Base-by-base conservation (phyloP, 192 early-diverging fungal genomes). In the Pilaira anomala region DNA sequence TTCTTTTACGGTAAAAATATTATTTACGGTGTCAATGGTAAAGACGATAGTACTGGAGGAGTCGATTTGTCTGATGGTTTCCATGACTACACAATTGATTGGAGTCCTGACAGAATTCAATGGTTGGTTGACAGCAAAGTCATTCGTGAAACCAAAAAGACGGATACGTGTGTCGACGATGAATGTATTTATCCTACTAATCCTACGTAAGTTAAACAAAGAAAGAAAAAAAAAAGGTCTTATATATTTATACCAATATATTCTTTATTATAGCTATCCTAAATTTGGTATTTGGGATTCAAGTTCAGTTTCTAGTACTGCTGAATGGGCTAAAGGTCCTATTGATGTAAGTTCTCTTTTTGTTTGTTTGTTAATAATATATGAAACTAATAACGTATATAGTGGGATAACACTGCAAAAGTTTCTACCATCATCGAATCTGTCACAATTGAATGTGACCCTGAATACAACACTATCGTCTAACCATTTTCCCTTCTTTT, bases 281-380 rank as follows among this genome's bases (percentile, higher is more conserved):
- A 69, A 80, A 50, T 21, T 80, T 45, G 74, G 75, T 7, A 60
- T 80, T 22, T 80, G 78, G 78, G 78, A 80, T 55, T 72, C 48
- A 14, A 54, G 49, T 61, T 36, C 4, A 1, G 25, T 14, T 21
- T 13, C 58, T 54, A 18, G 41, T 30, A 68, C 66, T 44, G 58
- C 58, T 52, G 26, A 68, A 54, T 68, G 66, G 66, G 49, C 66
- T 24, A 26, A 61, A 19, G 66, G 66, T 11, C 66, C 58, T 18
- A 62, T 68, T 26, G 29, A 68, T 8, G 63, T 65, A 65, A 65
- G 63, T 65, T 40, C 0, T n/a, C 18, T 9, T n/a, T 54, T 36
- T 21, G 3, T 54, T 11, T 1, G 7, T 19, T 3, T 2, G 18
- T 29, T 22, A 19, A 18, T 3, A 33, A 25, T 19, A 46, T 46